Percentiles rank a stretch among this genome's conserved stretches.
Conservation (phyloP, 768 basidiomycete genomes). For the Roridomyces roridus region DNA sequence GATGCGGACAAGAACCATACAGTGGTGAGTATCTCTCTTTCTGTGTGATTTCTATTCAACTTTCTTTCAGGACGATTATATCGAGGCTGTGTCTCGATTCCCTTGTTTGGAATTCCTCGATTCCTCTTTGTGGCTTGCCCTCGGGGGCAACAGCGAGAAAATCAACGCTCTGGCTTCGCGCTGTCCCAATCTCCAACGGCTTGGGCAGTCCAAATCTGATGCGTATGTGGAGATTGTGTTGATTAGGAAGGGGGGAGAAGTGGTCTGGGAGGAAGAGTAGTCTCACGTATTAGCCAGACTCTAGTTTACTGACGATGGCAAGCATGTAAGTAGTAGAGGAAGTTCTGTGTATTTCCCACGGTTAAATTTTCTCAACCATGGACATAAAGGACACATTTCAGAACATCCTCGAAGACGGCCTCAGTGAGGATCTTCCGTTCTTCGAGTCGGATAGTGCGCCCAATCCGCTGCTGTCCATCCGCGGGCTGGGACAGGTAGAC, state of each 20-base stretch:
- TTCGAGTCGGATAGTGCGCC: no score
- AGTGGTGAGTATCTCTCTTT: constrained; percentile 17
- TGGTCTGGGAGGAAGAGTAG: constrained; percentile 21
- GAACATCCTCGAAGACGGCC: no score
- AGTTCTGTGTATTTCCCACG: no score
- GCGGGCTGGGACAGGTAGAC: no score
- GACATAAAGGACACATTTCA: no score
- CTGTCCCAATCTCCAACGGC: constrained; percentile 20
- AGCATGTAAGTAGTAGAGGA: no score
- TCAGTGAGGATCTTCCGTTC: no score
- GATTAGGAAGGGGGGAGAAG: neutral
- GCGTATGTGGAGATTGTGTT: constrained; percentile 24
- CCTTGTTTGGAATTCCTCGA: constrained; percentile 22
- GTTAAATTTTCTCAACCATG: no score
- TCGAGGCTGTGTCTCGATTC: constrained; percentile 28
- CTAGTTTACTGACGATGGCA: no score
- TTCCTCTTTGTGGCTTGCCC: constrained; percentile 26
- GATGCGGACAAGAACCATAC: constrained; percentile 16
- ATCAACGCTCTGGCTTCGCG: constrained; percentile 12
- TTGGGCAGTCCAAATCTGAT: constrained; percentile 19
- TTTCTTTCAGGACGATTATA: constrained; percentile 27
- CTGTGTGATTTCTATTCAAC: neutral
- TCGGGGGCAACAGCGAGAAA: constrained; percentile 15
- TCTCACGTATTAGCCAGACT: no score
- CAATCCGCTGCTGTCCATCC: no score